Conservation (phyloP, 805 yeast genomes). For the Suhomyces vadensis region DNA sequence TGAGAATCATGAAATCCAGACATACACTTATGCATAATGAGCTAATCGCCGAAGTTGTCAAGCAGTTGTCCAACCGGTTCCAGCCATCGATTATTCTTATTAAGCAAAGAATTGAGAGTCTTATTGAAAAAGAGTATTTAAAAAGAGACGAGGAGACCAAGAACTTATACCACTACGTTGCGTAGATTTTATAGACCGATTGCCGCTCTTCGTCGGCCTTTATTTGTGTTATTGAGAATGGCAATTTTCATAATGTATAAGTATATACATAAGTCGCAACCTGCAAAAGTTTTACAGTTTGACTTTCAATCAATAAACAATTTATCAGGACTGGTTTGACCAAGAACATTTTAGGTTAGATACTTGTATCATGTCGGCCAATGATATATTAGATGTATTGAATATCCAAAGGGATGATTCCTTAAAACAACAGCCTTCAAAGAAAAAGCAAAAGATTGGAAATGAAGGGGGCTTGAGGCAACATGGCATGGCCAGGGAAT, state of each 20-base stretch:
- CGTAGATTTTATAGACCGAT: slow-evolving; percentile 27
- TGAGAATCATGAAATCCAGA: slow-evolving; percentile 81
- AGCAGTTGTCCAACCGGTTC: slow-evolving; percentile 62
- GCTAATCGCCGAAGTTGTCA: slow-evolving; percentile 63
- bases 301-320: not conserved
- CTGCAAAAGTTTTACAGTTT: not conserved
- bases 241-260: too few species aligned
- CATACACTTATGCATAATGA: slow-evolving; percentile 62
- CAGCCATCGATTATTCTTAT: slow-evolving; percentile 67
- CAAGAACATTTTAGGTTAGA: too few species aligned
- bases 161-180: slow-evolving; percentile 65
- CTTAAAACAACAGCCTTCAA: slow-evolving; percentile 35
- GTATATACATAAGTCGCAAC: slow-evolving; percentile 2
- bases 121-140: slow-evolving; percentile 80
- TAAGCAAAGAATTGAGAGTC: slow-evolving; percentile 69
- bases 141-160: slow-evolving; percentile 66
- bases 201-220: too few species aligned
- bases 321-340: not conserved
- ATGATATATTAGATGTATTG: slow-evolving; percentile 74
- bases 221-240: too few species aligned
- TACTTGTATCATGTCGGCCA: slow-evolving; percentile 31
- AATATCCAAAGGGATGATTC: slow-evolving; percentile 56
- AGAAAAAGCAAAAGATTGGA: slow-evolving; percentile 39
- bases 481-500: slow-evolving; percentile 84
- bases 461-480: slow-evolving; percentile 28